These are phyloP conservation scores for Syzygium jambos DNA, from an alignment of 345 rosid species.

Conservation along the genomic window DNA sequence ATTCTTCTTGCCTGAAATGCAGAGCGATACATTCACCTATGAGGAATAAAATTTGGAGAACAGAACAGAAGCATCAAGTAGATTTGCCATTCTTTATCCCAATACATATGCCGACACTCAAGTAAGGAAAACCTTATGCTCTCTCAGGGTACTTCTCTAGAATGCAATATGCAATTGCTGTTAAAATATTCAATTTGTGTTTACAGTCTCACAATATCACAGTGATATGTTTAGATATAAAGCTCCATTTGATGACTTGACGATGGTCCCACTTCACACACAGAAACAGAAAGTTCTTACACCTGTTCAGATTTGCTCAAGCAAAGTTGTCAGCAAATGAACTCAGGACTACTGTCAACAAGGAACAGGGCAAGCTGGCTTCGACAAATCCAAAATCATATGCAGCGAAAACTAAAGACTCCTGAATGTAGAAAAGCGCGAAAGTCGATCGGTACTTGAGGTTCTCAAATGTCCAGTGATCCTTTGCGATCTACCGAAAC, in stretches of 20 bases:
- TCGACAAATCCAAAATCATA: background rate
- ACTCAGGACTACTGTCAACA: background rate
- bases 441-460: accelerated
- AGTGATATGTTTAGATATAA: background rate
- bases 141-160: background rate
- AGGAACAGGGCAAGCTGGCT: background rate
- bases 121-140: background rate
- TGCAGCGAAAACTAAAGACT: background rate
- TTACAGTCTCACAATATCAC: background rate
- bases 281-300: background rate
- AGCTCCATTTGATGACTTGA: background rate
- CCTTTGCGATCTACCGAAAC: background rate
- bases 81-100: background rate
- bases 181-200: background rate
- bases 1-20: constrained; percentile 65
- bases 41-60: background rate
- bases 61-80: background rate
- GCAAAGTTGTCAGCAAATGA: background rate
- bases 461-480: background rate
- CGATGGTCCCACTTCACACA: background rate
- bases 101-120: background rate
- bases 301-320: background rate
- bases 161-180: background rate
- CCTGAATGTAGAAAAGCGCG: background rate
- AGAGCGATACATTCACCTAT: background rate